Evolutionary conservation across 2,329 filamentous ascomycete genomes (phyloP).

Genomic region (Diaporthe helianthi): DNA sequence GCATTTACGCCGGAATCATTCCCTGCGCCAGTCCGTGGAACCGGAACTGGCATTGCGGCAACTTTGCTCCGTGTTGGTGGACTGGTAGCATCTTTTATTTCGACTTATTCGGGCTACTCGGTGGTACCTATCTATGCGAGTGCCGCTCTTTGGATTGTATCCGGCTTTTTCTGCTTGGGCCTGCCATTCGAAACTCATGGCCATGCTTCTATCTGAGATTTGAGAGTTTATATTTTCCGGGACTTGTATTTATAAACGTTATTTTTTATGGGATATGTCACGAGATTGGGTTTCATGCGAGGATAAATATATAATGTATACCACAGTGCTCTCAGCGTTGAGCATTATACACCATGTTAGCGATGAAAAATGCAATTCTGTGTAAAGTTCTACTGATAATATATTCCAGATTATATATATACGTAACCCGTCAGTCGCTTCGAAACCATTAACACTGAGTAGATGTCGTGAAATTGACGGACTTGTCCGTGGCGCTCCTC

Average conservation of each 20-base stretch:
- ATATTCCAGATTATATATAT: no score
- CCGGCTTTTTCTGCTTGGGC: constrained; percentile 49
- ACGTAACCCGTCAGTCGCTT: background rate
- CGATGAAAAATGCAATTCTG: no score
- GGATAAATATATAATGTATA: no score
- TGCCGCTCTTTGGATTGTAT: constrained; percentile 52
- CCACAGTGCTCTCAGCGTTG: background rate
- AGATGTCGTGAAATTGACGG: background rate
- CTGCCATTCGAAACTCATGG: constrained; percentile 54
- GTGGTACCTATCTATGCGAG: constrained; percentile 53
- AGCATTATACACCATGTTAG: background rate
- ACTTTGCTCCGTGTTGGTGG: constrained; percentile 48
- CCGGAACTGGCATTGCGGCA: constrained; percentile 56
- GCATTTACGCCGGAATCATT: constrained; percentile 64
- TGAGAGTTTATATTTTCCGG: constrained; percentile 11
- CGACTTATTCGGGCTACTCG: constrained; percentile 51
- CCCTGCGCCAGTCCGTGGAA: constrained; percentile 60
- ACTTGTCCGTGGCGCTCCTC: no score
- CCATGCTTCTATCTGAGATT: constrained; percentile 43
- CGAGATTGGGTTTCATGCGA: no score
- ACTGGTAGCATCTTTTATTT: constrained; percentile 50
- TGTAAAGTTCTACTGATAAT: no score
- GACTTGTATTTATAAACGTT: background rate
- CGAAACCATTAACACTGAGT: background rate
- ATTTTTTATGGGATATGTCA: no score